These are phyloP conservation scores for Trichophyton schoenleinii DNA, from an alignment of 2,329 filamentous ascomycete genomes.

Conservation along the genomic window DNA sequence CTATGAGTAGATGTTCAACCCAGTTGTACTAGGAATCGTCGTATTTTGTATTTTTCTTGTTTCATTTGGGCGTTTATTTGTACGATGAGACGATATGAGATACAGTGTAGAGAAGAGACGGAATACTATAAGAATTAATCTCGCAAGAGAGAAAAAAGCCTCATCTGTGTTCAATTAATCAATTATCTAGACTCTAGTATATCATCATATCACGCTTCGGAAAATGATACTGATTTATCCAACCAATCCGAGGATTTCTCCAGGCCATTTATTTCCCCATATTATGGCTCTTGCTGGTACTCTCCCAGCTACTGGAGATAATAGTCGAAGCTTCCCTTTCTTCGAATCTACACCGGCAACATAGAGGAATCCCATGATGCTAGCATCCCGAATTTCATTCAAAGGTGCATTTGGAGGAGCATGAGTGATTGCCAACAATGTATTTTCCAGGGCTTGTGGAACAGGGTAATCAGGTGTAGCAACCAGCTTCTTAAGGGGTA, in stretches of 20 bases:
- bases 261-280: conserved; percentile 69
- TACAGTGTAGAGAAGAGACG: background rate
- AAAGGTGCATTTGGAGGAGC: conserved; percentile 56
- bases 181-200: background rate
- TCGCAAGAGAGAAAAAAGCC: background rate
- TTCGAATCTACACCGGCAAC: conserved; percentile 83
- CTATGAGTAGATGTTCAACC: background rate
- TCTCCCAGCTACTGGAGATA: conserved; percentile 72
- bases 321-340: conserved; percentile 63
- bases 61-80: background rate
- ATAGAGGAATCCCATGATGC: conserved; percentile 85
- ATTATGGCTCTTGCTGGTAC: conserved; percentile 69
- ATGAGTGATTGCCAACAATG: conserved; percentile 73
- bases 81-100: background rate
- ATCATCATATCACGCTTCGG: background rate
- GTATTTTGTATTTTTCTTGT: background rate
- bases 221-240: conserved; percentile 28
- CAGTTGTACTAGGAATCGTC: background rate
- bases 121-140: background rate
- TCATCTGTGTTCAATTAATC: background rate
- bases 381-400: conserved; percentile 63
- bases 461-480: conserved; percentile 38
- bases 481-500: conserved; percentile 47
- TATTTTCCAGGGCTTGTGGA: conserved; percentile 55
- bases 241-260: conserved; percentile 66